Percentiles rank a stretch among this genome's conserved stretches.
Evolutionary conservation across 768 basidiomycete genomes (phyloP).

Genomic region (Xanthoconium purpureum): DNA sequence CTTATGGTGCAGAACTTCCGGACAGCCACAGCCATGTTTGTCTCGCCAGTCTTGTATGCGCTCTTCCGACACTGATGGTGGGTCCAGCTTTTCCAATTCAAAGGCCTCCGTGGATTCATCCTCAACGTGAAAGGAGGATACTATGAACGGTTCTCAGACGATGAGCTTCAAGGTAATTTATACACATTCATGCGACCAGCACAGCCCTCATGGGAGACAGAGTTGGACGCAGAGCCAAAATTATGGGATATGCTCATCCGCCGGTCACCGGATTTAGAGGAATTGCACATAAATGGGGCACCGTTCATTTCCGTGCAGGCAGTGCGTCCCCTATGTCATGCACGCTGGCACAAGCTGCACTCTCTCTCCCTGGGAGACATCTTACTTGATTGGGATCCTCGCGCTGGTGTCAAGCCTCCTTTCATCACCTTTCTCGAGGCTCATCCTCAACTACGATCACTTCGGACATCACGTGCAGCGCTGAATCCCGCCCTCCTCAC

Average conservation of each 20-base stretch:
- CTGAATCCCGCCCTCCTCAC: constrained; percentile 53
- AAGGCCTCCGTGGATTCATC: constrained; percentile 58
- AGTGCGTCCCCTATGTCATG: constrained; percentile 51
- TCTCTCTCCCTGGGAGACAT: constrained; percentile 64
- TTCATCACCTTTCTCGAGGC: constrained; percentile 69
- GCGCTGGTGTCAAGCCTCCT: constrained; percentile 46
- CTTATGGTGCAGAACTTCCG: constrained; percentile 60
- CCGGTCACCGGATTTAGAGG: constrained; percentile 63
- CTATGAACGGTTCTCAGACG: constrained; percentile 56
- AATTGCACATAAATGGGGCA: constrained; percentile 45
- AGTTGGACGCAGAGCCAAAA: constrained; percentile 21
- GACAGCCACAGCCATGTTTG: constrained; percentile 59
- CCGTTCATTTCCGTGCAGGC: constrained; percentile 40
- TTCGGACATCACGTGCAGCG: constrained; percentile 51
- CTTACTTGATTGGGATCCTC: constrained; percentile 51
- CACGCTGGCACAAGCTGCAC: constrained; percentile 65
- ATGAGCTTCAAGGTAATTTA: constrained; percentile 50
- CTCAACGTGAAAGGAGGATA: constrained; percentile 59
- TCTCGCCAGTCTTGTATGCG: constrained; percentile 7
- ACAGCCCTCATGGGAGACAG: constrained; percentile 14
- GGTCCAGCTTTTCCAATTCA: constrained; percentile 65
- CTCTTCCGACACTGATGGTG: neutral
- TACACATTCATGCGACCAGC: neutral
- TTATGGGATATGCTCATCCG: constrained; percentile 72
- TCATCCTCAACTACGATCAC: constrained; percentile 51